Percentiles rank a stretch among this genome's conserved stretches.
These are phyloP conservation scores for Zarea fungicola DNA, from an alignment of 2,329 filamentous ascomycete genomes.

Conservation along the genomic window DNA sequence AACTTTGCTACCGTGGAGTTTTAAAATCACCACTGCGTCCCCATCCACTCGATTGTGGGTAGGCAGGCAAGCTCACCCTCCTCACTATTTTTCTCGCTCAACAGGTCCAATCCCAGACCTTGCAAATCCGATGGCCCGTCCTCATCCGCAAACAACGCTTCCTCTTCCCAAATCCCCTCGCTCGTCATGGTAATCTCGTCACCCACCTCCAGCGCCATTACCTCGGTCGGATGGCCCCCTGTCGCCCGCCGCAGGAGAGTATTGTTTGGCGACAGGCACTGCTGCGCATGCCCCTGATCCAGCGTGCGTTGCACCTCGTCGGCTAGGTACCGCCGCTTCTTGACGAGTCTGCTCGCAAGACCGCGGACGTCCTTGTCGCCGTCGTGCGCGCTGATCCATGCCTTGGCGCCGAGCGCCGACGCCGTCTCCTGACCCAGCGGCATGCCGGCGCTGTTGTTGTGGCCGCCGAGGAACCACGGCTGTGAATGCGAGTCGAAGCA, in stretches of 20 bases:
- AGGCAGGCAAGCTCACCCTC: neutral
- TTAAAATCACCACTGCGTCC: neutral
- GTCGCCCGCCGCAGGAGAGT: neutral
- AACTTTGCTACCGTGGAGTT: too few species aligned
- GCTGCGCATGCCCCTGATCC: conserved; percentile 16
- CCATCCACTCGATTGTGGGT: neutral
- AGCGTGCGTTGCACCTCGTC: conserved; percentile 40
- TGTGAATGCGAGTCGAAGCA: conserved; percentile 55
- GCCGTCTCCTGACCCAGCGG: conserved; percentile 55
- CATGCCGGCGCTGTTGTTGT: conserved; percentile 51
- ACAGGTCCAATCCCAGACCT: neutral
- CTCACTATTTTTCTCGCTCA: neutral
- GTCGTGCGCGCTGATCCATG: conserved; percentile 60
- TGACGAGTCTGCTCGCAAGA: conserved; percentile 44
- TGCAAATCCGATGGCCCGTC: neutral
- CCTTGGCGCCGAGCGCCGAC: conserved; percentile 43
- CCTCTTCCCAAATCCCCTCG: conserved; percentile 30
- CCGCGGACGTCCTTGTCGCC: conserved; percentile 53
- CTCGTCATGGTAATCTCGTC: conserved; percentile 39
- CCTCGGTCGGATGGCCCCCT: conserved; percentile 28
- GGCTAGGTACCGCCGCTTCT: conserved; percentile 37
- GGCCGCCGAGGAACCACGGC: conserved; percentile 53
- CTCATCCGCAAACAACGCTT: conserved; percentile 1
- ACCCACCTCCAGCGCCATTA: conserved; percentile 36
- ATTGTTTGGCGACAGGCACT: conserved; percentile 8